phyloP scores from a whole-genome alignment of 768 basidiomycete species.

The Omphalotus guepiniiformis region DNA sequence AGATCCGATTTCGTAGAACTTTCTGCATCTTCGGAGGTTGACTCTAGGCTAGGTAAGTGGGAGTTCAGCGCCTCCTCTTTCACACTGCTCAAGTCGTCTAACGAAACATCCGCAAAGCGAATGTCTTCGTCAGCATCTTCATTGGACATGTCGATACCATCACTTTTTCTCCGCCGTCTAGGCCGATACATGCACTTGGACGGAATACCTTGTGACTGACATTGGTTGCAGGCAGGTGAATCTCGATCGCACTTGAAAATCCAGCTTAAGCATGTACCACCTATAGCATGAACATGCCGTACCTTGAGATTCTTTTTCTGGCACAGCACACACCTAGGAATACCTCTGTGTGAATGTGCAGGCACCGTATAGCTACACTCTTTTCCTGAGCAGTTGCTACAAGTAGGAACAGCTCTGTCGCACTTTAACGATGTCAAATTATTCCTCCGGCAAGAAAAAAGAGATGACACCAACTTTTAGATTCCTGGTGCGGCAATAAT shows the following conservation, averaged over 20 bases:
- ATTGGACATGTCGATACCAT: constrained; percentile 4
- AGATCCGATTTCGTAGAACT: too few species aligned
- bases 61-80: too few species aligned
- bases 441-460: neutral
- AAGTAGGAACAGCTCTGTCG: constrained; percentile 6
- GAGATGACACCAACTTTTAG: constrained; percentile 5
- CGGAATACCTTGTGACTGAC: constrained; percentile 5
- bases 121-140: too few species aligned
- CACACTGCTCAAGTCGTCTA: too few species aligned
- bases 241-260: constrained; percentile 6
- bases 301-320: constrained; percentile 7
- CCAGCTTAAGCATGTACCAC: neutral
- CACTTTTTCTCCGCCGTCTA: constrained; percentile 5
- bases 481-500: constrained; percentile 6
- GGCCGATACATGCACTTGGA: constrained; percentile 3
- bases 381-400: constrained; percentile 5
- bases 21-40: too few species aligned
- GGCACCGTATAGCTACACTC: constrained; percentile 2
- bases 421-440: neutral
- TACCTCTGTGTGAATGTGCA: constrained; percentile 8
- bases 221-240: constrained; percentile 8
- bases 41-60: too few species aligned
- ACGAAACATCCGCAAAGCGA: too few species aligned
- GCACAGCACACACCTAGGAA: constrained; percentile 6
- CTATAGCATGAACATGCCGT: neutral